Conservation (phyloP, 108 stramenopile species). For the Nitzschia sp. region DNA sequence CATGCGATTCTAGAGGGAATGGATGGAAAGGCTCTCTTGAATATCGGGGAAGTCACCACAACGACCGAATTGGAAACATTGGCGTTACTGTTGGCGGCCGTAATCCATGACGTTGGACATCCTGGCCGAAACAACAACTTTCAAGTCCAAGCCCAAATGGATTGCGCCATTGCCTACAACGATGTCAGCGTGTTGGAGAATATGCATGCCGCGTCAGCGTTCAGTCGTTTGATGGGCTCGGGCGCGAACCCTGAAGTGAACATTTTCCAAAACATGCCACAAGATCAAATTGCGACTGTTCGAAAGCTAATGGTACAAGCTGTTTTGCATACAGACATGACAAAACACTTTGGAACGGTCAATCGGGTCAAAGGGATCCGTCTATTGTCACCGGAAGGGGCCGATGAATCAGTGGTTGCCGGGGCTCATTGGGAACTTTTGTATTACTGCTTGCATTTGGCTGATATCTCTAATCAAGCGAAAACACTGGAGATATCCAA, state of each 20-base stretch:
- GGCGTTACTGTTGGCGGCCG: conserved; percentile 56
- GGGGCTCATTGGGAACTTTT: conserved; percentile 28
- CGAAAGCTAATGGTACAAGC: conserved; percentile 43
- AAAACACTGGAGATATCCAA: conserved; percentile 45
- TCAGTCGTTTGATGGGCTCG: conserved; percentile 42
- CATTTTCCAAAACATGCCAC: conserved; percentile 31
- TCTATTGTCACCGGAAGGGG: background rate
- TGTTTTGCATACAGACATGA: conserved; percentile 68
- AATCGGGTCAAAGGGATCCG: conserved; percentile 35
- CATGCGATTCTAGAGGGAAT: conserved; percentile 50
- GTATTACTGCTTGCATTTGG: conserved; percentile 57
- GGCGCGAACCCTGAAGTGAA: conserved; percentile 9
- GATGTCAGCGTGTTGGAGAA: conserved; percentile 78
- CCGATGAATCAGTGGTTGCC: background rate
- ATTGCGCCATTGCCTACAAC: conserved; percentile 74
- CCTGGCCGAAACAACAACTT: conserved; percentile 80
- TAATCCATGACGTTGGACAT: conserved; percentile 86
- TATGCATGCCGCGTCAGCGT: conserved; percentile 55
- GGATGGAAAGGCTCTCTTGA: conserved; percentile 26
- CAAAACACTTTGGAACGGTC: conserved; percentile 48
- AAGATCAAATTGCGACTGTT: conserved; percentile 24
- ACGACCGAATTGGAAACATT: conserved; percentile 38
- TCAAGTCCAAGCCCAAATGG: conserved; percentile 54
- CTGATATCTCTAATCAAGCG: conserved; percentile 78
- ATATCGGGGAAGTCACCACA: background rate